These are phyloP conservation scores for Periglandula ipomoeae DNA, from an alignment of 2,329 filamentous ascomycete genomes.

Conservation along the genomic window DNA sequence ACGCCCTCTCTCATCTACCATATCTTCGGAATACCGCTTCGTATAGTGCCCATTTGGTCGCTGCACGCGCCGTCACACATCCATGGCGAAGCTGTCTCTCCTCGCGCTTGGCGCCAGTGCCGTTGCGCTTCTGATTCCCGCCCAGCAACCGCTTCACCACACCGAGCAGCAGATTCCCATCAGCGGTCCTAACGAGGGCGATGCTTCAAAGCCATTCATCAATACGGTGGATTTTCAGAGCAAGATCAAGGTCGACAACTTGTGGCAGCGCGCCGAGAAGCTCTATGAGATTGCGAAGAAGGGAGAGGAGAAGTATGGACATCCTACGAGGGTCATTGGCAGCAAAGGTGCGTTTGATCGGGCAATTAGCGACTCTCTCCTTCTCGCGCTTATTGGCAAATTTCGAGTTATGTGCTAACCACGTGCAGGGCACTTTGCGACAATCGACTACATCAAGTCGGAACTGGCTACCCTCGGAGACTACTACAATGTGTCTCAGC, in stretches of 20 bases:
- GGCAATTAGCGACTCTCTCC: too few species aligned
- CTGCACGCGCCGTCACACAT: background rate
- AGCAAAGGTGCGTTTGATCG: constrained; percentile 40
- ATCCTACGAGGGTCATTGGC: constrained; percentile 63
- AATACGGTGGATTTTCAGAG: constrained; percentile 47
- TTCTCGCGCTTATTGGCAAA: too few species aligned
- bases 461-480: constrained; percentile 44
- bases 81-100: constrained; percentile 1
- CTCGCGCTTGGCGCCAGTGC: background rate
- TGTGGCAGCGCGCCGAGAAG: constrained; percentile 49
- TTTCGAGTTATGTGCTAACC: background rate
- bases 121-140: background rate
- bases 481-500: constrained; percentile 55
- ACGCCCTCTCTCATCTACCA: background rate
- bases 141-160: background rate
- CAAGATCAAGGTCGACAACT: constrained; percentile 44
- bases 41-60: too few species aligned
- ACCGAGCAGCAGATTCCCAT: background rate
- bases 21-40: background rate
- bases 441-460: constrained; percentile 52
- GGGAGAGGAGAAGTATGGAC: constrained; percentile 50
- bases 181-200: background rate
- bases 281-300: constrained; percentile 55
- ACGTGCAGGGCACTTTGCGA: constrained; percentile 50
- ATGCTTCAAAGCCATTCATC: constrained; percentile 31